Base-by-base conservation (phyloP, 78 protist species). In the Blattamonas nauphoetae region DNA sequence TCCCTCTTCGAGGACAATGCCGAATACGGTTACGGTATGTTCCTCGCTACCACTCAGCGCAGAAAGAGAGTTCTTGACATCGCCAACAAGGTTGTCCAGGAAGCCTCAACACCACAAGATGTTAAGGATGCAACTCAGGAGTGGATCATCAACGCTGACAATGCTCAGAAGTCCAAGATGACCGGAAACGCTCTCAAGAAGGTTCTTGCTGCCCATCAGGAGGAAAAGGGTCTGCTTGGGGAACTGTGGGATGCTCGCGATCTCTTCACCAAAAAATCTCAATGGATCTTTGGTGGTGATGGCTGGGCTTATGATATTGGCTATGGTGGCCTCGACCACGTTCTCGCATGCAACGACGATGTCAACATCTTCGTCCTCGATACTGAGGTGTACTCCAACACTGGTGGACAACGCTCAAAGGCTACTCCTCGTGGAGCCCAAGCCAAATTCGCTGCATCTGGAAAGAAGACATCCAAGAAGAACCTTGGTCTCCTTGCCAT, bases 251-350 rank as follows among this genome's bases (percentile, higher is more conserved):
- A 78, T 6, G 86, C 32, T 29, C n/a, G 45, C 41, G 90, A 88
- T 44, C 0, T 88, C 84, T 45, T 88, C 90, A 1, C 79, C 34
- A 82, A 85, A 45, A 32, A 1, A 35, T 87, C 91, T 32, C 55
- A 45, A 45, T 93, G 94, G 95, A 83, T 90, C 33, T 42, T 93
- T 2, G 95, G 95, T 1, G 94, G 94, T 42, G 96, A 94, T 41
- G 95, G 91, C 38, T 93, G 95, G 95, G 94, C 94, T 2, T 90
- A 89, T 83, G 96, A 94, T 46, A 86, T 93, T 36, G 93, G 93
- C 35, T 88, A 33, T 78, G 87, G 90, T 34, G 97, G 95, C 1
- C 41, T 95, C 11, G 95, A 95, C 46, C 95, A 92, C 84, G 94
- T 93, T 2, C 2, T 95, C 11, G 90, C 95, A 34, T 78, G 90